Conservation (phyloP, 768 basidiomycete species). For the Psilocybe subaeruginosa region DNA sequence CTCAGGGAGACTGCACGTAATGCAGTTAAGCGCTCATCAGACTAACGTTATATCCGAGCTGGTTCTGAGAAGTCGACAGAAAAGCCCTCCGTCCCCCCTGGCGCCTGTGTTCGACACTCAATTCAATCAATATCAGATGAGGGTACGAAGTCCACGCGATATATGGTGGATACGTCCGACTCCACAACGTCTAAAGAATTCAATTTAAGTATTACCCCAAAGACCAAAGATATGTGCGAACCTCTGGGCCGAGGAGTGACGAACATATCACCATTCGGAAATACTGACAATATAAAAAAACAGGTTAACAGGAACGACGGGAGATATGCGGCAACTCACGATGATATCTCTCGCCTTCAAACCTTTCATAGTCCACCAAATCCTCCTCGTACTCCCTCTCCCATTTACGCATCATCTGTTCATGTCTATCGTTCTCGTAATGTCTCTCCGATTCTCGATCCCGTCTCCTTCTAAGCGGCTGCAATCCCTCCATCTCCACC, state of each 20-base stretch:
- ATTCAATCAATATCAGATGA: neutral
- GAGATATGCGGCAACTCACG: slow-evolving; percentile 2
- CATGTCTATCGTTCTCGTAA: neutral
- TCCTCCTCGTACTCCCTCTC: slow-evolving; percentile 16
- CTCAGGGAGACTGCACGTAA: too few relatives aligned
- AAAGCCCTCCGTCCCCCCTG: too few relatives aligned
- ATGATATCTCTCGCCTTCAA: slow-evolving; percentile 17
- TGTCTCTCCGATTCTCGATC: neutral
- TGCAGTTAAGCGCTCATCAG: too few relatives aligned
- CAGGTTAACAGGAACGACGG: neutral
- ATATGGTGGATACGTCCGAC: slow-evolving; percentile 18
- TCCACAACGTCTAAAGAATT: slow-evolving; percentile 7
- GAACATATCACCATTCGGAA: slow-evolving; percentile 19
- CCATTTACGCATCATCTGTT: slow-evolving; percentile 5
- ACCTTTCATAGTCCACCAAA: slow-evolving; percentile 11
- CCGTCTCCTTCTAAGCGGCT: neutral
- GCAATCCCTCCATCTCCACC: neutral
- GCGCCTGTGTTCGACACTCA: too few relatives aligned
- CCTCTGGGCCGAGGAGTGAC: slow-evolving; percentile 11
- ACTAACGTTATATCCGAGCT: too few relatives aligned
- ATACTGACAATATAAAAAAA: slow-evolving; percentile 6
- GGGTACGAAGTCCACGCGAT: slow-evolving; percentile 14
- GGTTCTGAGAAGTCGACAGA: too few relatives aligned
- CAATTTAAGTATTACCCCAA: too few relatives aligned
- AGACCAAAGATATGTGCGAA: neutral